A percentile compares a stretch with the other conserved stretches of the same genome.
These are phyloP conservation scores for Yamadazyma trypodendri DNA, from an alignment of 1,139 yeast genomes.

Conservation along the genomic window DNA sequence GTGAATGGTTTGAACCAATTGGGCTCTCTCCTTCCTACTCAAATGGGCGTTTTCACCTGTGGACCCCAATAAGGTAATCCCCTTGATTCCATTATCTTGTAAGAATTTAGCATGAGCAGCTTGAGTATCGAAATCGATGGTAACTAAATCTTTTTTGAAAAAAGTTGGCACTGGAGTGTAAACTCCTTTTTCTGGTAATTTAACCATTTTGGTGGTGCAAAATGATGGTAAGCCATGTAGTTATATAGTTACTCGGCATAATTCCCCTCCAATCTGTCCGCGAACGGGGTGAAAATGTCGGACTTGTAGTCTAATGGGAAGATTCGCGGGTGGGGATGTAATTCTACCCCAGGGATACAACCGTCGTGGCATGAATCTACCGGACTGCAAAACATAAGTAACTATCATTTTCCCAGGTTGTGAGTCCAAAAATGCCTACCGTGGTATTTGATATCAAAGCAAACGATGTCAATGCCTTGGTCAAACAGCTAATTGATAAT, in stretches of 20 bases:
- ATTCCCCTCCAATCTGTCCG: too few relatives aligned
- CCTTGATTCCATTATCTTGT: conserved; percentile 29
- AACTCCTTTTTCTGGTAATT: conserved; percentile 18
- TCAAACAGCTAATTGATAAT: conserved; percentile 17
- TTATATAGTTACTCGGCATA: too few relatives aligned
- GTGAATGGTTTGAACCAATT: conserved; percentile 30
- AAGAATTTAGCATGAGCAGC: conserved; percentile 34
- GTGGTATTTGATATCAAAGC: conserved; percentile 16
- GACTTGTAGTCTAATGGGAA: too few relatives aligned
- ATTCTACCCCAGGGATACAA: too few relatives aligned
- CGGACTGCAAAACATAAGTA: not conserved
- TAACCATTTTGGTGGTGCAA: not conserved
- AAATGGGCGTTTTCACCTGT: conserved; percentile 50
- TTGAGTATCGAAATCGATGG: conserved; percentile 34
- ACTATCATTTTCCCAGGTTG: not conserved
- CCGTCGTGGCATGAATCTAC: not conserved
- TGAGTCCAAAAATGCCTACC: conserved; percentile 14
- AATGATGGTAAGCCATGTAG: not conserved
- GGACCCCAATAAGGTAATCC: conserved; percentile 36
- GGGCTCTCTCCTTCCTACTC: conserved; percentile 39
- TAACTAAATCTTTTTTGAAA: conserved; percentile 27
- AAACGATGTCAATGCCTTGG: conserved; percentile 13
- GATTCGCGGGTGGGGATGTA: too few relatives aligned
- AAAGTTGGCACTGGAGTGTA: conserved; percentile 42
- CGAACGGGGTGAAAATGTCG: too few relatives aligned